Evolutionary conservation across 2,329 filamentous ascomycete species (phyloP), one percentile per base, ranked within the genome.

Genomic region (Aspergillus viridinutans): DNA sequence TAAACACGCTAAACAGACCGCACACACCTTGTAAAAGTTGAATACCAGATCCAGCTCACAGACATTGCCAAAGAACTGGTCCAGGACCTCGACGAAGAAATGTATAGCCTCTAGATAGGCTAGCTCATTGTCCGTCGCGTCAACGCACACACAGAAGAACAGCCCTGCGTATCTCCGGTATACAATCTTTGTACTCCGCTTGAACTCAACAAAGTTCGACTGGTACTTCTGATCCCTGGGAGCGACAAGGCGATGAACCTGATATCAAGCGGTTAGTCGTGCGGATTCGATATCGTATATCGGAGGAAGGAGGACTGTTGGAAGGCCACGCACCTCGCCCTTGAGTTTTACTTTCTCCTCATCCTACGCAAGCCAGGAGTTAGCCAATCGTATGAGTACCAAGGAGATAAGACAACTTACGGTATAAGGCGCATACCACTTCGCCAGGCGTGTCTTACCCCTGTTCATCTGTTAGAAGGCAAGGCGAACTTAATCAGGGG

Each of bases 331-430:
- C 78, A 91, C 90, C 81, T 99, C 94, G 83, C 94, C 94, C 78
- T 99, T 99, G 69, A 99, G 83, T 79, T 96, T 97, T 76, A 99
- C 90, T 81, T 99, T 99, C 76, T 99, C 92, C 75, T 97, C 93
- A 81, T 99, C 94, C 83, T 85, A 55, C 1, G 3, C 12, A 10
- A 35, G 40, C 25, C n/a, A 70, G 17, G 25, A 51, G 5, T 29
- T 23, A 17, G 29, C 42, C 20, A 25, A 43, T 42, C 12, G 10
- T 23, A 25, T 23, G 6, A 23, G 5, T 17, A 14, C 12, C 4
- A 7, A 1, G 3, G 17, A 12, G n/a, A 17, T 43, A 49, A 38
- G 28, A 43, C 12, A 25, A 74, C 81, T 74, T 75, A 85, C 83
- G 78, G 87, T 95, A 81, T 97, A 99, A 60, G 94, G 93, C 65